phyloP scores from a whole-genome alignment of 1,284 basidiomycete genomes.

The Cryptococcus deneoformans region DNA sequence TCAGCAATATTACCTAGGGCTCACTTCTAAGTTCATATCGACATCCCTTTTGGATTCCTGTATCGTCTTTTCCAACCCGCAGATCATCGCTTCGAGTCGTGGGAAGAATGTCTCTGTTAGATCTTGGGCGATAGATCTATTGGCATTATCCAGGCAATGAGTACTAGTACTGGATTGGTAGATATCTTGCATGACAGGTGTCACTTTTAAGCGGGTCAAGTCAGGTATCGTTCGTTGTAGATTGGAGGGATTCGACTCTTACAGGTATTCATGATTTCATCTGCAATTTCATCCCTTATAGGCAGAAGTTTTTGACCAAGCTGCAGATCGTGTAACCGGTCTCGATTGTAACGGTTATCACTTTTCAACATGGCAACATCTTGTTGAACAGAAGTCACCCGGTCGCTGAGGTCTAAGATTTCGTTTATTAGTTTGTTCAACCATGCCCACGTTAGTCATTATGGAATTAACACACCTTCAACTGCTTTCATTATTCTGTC shows the following conservation, averaged over 20 bases:
- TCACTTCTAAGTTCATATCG: too few relatives aligned
- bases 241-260: slow-evolving; percentile 1
- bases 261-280: slow-evolving; percentile 27
- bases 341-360: slow-evolving; percentile 21
- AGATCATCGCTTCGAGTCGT: too few relatives aligned
- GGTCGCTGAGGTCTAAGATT: neutral
- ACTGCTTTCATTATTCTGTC: neutral
- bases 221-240: neutral
- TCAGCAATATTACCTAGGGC: too few relatives aligned
- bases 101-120: too few relatives aligned
- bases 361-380: neutral
- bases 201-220: too few relatives aligned
- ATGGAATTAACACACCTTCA: neutral
- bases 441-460: too few relatives aligned
- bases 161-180: too few relatives aligned
- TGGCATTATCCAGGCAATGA: too few relatives aligned
- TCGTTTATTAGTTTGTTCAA: neutral
- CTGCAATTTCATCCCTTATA: slow-evolving; percentile 30
- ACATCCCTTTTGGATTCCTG: too few relatives aligned
- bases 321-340: slow-evolving; percentile 28
- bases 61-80: too few relatives aligned
- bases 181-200: too few relatives aligned
- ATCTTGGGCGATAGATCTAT: too few relatives aligned
- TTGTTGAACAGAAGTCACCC: neutral
- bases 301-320: slow-evolving; percentile 23